Base-by-base conservation (phyloP, 495 filamentous ascomycete genomes). In the Penicillium bovifimosum region DNA sequence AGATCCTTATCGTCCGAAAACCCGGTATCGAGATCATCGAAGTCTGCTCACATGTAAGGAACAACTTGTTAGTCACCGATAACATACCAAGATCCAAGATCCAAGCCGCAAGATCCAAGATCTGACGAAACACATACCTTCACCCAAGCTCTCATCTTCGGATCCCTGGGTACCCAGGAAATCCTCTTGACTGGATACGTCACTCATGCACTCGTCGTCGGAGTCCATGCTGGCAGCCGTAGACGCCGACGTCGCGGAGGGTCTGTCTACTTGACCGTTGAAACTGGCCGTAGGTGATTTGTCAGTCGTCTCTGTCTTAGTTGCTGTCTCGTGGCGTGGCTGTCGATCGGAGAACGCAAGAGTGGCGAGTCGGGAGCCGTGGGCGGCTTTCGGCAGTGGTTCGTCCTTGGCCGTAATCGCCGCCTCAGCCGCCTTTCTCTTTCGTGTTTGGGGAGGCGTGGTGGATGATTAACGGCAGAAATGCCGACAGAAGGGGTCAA, bases 201-300 rank as follows among this genome's bases (percentile, higher is more conserved):
- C 84, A 46, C 88, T 95, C 80, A 95, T 88, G 65, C 92, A 91
- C 56, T 97, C 93, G 66, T 97, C 92, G 57, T 97, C 93, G 10
- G 93, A 96, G 65, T 96, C 92, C 93, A 97, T 97, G 54, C 72
- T 75, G 53, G 51, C 55, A 24, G 62, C 51, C 0, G 73, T 75
- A 0, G 71, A 70, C n/a, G 70, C 66, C 27, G 76, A 73, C 14
- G 75, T 83, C 59, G 71, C 72, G 41, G 75, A 48, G 29, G 64
- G 56, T 17, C 47, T 52, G 41, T 63, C 54, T 26, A 60, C 61
- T 27, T 14, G 32, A 20, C 54, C 40, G 8, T 41, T 39, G 11
- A 32, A 52, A 39, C 52, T 53, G 9, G 40, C 40, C 10, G 55
- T 53, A 29, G 46, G 51, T 14, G 24, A 41, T 45, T 31, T 29